These are phyloP conservation scores for Cenchrus purpureus DNA, from an alignment of 176 grass and related monocot genomes.

Conservation along the genomic window DNA sequence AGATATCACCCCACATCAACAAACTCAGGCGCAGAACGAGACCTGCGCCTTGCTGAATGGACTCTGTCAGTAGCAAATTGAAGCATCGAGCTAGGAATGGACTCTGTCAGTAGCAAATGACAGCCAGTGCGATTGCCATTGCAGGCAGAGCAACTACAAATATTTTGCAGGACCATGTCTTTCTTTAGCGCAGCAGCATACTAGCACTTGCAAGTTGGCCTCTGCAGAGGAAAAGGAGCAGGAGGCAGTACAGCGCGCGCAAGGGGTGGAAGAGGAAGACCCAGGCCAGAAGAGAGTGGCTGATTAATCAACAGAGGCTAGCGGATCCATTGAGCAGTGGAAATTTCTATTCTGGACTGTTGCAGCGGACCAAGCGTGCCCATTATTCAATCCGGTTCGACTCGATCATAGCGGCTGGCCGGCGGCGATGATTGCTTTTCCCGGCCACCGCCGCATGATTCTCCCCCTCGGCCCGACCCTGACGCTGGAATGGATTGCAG, in stretches of 20 bases:
- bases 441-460: neutral
- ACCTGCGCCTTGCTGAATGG: neutral
- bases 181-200: constrained; percentile 36
- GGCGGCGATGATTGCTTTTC: constrained; percentile 27
- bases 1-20: constrained; percentile 4
- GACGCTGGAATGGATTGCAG: constrained; percentile 11
- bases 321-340: constrained; percentile 36
- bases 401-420: constrained; percentile 17
- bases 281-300: neutral
- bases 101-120: constrained; percentile 9
- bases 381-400: constrained; percentile 45
- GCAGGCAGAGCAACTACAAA: constrained; percentile 14
- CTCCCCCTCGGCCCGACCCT: constrained; percentile 15
- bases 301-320: constrained; percentile 10
- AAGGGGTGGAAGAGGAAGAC: neutral
- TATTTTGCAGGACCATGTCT: constrained; percentile 32
- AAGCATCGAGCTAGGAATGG: constrained; percentile 2
- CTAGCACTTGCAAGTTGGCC: constrained; percentile 43
- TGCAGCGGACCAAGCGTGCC: constrained; percentile 43
- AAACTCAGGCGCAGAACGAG: neutral
- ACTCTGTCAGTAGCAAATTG: constrained; percentile 14
- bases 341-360: constrained; percentile 43
- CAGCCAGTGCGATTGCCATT: neutral
- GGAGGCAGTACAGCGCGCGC: neutral
- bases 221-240: constrained; percentile 17